Base-by-base conservation (phyloP, 352 stramenopile genomes). In the Globisporangium radiosum region DNA sequence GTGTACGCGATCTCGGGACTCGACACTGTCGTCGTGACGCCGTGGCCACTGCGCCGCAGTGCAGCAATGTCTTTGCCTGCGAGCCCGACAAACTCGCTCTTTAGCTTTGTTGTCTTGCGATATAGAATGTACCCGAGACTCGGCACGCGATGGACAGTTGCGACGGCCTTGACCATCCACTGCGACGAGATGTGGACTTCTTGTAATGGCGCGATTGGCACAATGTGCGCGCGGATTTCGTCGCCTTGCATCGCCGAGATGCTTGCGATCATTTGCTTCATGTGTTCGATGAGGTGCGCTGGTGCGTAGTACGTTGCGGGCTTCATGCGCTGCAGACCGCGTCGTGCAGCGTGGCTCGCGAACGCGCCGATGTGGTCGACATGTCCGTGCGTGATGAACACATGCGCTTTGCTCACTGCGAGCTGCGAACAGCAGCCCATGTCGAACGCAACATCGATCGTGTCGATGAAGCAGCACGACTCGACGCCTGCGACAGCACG, bases 351-450 rank as follows among this genome's bases (percentile, higher is more conserved):
- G 65, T 94, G 85, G 0, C 65, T 57, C 43, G 78, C 71, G 40
- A 94, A 64, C 0, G 76, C 77, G 5, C 72, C 64, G 56, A 96
- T 82, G 71, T 96, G 87, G 66, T 96, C 87, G 11, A 83, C 61
- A 70, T 96, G 87, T 50, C 87, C 87, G 54, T 96, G 87, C 25
- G 87, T 92, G 65, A 96, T 87, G 69, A 96, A 94, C 17, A 96
- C 75, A 57, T 92, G 69, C 15, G 73, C 72, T 64, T 91, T 92
- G 62, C 51, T 78, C 25, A 67, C 70, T 36, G 76, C 71, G 13
- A 70, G 70, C 10, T 65, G 67, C 36, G 78, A 66, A 52, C 78
- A 71, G 55, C 74, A 78, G 49, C 85, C 85, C 44, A 92, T 76
- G 56, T 94, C 85, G 49, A 94, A 94, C 5, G 75, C 80, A 7